Evolutionary conservation across 352 stramenopile genomes (phyloP).

Genomic region (Phytophthora ramorum): DNA sequence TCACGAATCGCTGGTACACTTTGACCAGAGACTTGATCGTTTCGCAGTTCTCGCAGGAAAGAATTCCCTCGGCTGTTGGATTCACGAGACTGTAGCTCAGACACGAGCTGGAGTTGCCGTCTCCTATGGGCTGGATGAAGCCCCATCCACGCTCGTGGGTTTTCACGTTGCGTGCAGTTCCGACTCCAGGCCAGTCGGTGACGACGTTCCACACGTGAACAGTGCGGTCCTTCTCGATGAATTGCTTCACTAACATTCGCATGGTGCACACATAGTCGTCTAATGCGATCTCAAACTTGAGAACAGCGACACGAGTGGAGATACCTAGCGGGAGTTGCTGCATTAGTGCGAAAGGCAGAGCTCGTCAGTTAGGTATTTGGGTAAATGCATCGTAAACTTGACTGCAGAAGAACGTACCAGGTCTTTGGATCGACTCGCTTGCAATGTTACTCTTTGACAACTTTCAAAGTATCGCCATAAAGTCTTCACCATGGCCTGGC

Average conservation of each 20-base stretch:
- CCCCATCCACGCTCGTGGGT: constrained; percentile 23
- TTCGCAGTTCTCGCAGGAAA: neutral
- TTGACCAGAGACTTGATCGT: neutral
- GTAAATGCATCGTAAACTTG: neutral
- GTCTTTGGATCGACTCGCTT: neutral
- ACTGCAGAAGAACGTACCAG: constrained; percentile 3
- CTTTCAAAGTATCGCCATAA: constrained; percentile 11
- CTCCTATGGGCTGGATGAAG: neutral
- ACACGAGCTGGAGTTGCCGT: constrained; percentile 9
- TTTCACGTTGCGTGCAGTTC: neutral
- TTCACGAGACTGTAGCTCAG: constrained; percentile 8
- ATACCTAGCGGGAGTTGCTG: constrained; percentile 11
- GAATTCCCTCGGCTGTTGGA: neutral
- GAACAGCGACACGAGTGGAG: constrained; percentile 6
- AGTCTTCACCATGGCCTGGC: neutral
- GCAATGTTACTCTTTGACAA: neutral
- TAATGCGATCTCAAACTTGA: constrained; percentile 14
- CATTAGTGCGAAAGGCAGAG: neutral
- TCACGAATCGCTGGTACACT: constrained; percentile 18
- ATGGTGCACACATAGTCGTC: constrained; percentile 13
- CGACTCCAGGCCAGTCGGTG: constrained; percentile 8
- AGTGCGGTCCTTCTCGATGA: constrained; percentile 12
- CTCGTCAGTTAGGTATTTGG: too few species aligned
- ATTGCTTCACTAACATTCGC: constrained; percentile 27
- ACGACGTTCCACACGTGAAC: constrained; percentile 16